Evolutionary conservation across 129 eudicot genomes (phyloP).

Genomic region (carrot (Daucus carota)): DNA sequence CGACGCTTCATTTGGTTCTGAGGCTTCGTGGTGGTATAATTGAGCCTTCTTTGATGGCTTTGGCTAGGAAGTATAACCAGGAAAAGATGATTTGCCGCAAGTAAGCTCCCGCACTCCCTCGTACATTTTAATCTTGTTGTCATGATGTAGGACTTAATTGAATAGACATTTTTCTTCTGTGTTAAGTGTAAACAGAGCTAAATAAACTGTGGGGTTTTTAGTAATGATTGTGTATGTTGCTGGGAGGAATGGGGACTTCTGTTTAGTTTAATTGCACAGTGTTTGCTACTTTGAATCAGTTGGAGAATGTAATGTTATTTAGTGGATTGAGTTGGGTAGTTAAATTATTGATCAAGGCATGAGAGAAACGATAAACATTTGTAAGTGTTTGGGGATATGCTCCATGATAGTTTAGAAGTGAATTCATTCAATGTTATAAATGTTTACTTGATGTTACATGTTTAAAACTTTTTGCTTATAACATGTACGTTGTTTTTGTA

Average conservation of each 20-base stretch:
- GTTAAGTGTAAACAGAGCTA: too few species aligned
- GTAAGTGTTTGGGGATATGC: neutral
- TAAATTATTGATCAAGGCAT: too few species aligned
- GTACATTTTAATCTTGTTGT: too few species aligned
- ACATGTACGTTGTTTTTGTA: neutral
- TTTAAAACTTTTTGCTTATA: neutral
- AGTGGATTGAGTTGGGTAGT: too few species aligned
- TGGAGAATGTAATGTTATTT: neutral
- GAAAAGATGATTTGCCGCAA: conserved; percentile 66
- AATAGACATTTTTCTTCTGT: too few species aligned
- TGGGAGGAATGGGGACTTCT: too few species aligned
- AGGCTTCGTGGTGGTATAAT: conserved; percentile 67
- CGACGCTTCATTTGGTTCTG: conserved; percentile 60
- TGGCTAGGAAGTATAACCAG: conserved; percentile 58
- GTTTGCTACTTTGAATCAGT: too few species aligned
- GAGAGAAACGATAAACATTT: neutral
- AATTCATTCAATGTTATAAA: neutral
- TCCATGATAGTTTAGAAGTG: neutral
- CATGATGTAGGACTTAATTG: too few species aligned
- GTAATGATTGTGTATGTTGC: neutral
- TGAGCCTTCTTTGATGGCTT: conserved; percentile 59
- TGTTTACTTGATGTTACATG: neutral
- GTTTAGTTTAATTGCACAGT: too few species aligned
- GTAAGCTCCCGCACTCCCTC: conserved; percentile 30
- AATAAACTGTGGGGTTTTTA: too few species aligned